phyloP scores from a whole-genome alignment of 306 rosid genomes.

The Glycyrrhiza uralensis region DNA sequence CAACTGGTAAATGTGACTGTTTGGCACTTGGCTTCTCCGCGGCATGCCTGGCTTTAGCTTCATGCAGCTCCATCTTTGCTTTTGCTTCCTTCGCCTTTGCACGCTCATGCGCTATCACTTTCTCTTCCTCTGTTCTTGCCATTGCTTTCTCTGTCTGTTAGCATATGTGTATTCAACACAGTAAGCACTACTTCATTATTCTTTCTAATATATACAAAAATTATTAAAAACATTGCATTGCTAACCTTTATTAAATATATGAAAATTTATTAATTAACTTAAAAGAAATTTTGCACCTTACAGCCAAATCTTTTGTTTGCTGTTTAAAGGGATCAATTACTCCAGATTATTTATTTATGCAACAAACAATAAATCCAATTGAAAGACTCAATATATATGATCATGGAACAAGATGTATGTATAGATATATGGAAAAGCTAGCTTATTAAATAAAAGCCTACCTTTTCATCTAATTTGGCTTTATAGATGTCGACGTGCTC shows the following conservation, averaged over 20 bases:
- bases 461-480: conserved; percentile 67
- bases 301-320: too few relatives aligned
- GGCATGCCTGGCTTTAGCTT: conserved; percentile 63
- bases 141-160: conserved; percentile 49
- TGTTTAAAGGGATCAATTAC: too few relatives aligned
- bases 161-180: not conserved
- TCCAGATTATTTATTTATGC: too few relatives aligned
- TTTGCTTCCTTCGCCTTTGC: conserved; percentile 54
- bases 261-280: too few relatives aligned
- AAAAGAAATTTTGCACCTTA: too few relatives aligned
- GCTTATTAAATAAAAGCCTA: not conserved
- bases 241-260: too few relatives aligned
- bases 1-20: conserved; percentile 18
- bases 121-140: conserved; percentile 57
- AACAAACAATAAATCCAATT: too few relatives aligned
- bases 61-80: conserved; percentile 68
- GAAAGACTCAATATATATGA: too few relatives aligned
- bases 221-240: too few relatives aligned
- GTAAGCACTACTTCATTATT: not conserved
- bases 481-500: conserved; percentile 37
- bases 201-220: too few relatives aligned
- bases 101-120: conserved; percentile 44
- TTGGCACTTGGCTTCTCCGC: conserved; percentile 38
- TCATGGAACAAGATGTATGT: not conserved
- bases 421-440: not conserved